Evolutionary conservation across 345 rosid genomes (phyloP).

Genomic region (Eucalyptus marginata): DNA sequence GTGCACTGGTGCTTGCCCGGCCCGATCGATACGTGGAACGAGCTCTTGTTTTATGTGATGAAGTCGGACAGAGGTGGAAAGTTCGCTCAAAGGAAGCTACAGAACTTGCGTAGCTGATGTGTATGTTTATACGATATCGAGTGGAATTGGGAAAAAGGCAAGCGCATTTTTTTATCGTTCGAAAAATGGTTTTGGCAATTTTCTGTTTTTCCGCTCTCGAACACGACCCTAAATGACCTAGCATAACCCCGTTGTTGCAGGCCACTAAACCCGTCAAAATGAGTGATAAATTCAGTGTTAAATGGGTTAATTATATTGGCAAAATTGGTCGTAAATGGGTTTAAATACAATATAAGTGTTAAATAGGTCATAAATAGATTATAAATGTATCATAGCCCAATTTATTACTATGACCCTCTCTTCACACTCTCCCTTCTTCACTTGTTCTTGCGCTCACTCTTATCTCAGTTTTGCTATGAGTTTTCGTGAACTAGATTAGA

Average conservation of each 20-base stretch:
- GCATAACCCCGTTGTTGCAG: not conserved
- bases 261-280: too few relatives aligned
- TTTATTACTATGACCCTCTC: too few relatives aligned
- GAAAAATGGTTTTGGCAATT: not conserved
- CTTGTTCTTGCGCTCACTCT: too few relatives aligned
- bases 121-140: not conserved
- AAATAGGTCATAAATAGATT: too few relatives aligned
- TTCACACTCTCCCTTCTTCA: too few relatives aligned
- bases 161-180: not conserved
- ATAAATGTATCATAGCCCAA: too few relatives aligned
- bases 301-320: too few relatives aligned
- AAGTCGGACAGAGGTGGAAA: not conserved
- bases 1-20: constrained; percentile 90
- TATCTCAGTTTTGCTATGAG: too few relatives aligned
- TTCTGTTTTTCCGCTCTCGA: not conserved
- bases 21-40: constrained; percentile 64
- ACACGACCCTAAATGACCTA: not conserved
- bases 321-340: too few relatives aligned
- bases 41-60: constrained; percentile 14
- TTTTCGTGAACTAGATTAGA: too few relatives aligned
- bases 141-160: not conserved
- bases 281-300: too few relatives aligned
- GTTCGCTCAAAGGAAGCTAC: not conserved
- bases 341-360: too few relatives aligned
- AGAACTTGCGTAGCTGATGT: not conserved